These are phyloP conservation scores for Phialophora macrospora DNA, from an alignment of 2,329 filamentous ascomycete species.

Conservation along the genomic window DNA sequence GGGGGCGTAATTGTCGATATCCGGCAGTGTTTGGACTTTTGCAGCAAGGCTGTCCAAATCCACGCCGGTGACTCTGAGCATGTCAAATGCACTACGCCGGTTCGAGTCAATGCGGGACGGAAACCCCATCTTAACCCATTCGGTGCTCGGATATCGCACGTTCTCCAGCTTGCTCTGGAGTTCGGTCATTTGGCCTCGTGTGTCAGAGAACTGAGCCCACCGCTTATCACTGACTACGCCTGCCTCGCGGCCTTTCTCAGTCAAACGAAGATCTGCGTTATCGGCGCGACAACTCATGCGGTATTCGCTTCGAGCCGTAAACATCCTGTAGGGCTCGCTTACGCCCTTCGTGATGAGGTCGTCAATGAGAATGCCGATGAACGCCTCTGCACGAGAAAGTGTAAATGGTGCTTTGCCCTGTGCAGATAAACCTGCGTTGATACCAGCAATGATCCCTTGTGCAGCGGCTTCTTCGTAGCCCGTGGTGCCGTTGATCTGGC, in stretches of 20 bases:
- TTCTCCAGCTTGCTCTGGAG: constrained; percentile 66
- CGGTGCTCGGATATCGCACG: constrained; percentile 62
- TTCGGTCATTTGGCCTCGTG: constrained; percentile 69
- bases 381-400: constrained; percentile 82
- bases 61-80: constrained; percentile 71
- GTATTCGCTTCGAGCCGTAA: constrained; percentile 93
- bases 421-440: constrained; percentile 86
- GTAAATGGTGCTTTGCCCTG: constrained; percentile 68
- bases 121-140: constrained; percentile 75
- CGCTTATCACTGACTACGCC: constrained; percentile 79
- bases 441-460: constrained; percentile 88
- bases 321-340: constrained; percentile 97
- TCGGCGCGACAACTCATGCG: constrained; percentile 90
- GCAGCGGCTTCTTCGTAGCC: constrained; percentile 97
- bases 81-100: constrained; percentile 74
- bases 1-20: constrained; percentile 55
- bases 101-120: constrained; percentile 68
- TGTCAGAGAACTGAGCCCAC: constrained; percentile 72
- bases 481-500: constrained; percentile 97
- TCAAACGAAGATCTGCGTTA: constrained; percentile 89
- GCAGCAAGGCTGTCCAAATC: constrained; percentile 54
- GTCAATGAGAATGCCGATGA: constrained; percentile 98
- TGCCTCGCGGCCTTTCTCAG: constrained; percentile 73
- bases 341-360: constrained; percentile 97
- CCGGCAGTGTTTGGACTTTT: constrained; percentile 55